These are phyloP conservation scores for Suillus subluteus DNA, from an alignment of 768 basidiomycete genomes.

Conservation along the genomic window DNA sequence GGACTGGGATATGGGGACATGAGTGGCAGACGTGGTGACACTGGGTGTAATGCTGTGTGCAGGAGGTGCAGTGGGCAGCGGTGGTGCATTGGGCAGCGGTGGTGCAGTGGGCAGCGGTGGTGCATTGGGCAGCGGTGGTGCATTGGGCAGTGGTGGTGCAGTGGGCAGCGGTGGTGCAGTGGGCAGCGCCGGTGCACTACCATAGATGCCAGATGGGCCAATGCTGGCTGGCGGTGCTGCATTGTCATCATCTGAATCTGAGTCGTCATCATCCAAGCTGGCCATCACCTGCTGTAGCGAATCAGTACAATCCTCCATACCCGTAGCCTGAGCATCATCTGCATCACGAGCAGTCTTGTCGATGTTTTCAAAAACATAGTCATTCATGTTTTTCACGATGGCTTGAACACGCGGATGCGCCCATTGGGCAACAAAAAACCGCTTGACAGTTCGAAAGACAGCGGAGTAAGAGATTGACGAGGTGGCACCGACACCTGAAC, in stretches of 20 bases:
- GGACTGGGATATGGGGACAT: not conserved
- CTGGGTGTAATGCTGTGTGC: not conserved
- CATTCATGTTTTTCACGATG: slow-evolving; percentile 1
- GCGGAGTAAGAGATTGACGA: slow-evolving; percentile 5
- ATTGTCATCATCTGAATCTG: not conserved
- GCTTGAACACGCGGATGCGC: not conserved
- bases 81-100: too few relatives aligned
- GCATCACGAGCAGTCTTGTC: not conserved
- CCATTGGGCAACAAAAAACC: slow-evolving; percentile 1
- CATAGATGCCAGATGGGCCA: too few relatives aligned
- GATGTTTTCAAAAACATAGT: slow-evolving; percentile 6
- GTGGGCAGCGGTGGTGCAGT: too few relatives aligned
- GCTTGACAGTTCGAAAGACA: slow-evolving; percentile 3
- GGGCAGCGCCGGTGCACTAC: not conserved
- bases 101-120: too few relatives aligned
- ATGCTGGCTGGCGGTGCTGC: not conserved
- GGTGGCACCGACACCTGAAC: not conserved
- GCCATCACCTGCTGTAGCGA: not conserved
- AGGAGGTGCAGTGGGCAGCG: not conserved
- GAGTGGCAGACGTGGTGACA: too few relatives aligned
- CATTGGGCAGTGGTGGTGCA: too few relatives aligned
- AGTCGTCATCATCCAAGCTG: not conserved
- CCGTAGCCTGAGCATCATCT: not conserved
- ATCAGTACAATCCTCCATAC: not conserved
- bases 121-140: too few relatives aligned